Evolutionary conservation across 139 green algal genomes (phyloP).

Genomic region (Picochlorum sp.): DNA sequence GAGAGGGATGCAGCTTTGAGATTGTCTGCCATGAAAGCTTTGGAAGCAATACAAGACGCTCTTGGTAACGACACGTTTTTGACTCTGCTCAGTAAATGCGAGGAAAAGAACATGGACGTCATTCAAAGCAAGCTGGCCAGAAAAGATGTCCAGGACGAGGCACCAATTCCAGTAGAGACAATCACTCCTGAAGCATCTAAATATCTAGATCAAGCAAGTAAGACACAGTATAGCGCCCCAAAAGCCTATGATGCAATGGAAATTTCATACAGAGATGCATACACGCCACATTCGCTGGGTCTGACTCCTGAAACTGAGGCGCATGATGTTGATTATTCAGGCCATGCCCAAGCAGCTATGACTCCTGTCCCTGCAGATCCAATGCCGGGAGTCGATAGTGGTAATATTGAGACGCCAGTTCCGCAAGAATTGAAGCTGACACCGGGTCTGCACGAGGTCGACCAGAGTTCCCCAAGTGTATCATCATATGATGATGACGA

Average conservation of each 20-base stretch:
- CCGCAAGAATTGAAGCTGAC: background rate
- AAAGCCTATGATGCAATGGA: background rate
- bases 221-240: too few species aligned
- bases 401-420: background rate
- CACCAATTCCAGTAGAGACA: too few species aligned
- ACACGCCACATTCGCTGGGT: conserved; percentile 24
- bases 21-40: too few species aligned
- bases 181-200: too few species aligned
- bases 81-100: background rate
- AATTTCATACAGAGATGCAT: conserved; percentile 15
- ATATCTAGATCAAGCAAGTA: too few species aligned
- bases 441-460: background rate
- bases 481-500: conserved; percentile 9
- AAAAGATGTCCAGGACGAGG: too few species aligned
- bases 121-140: too few species aligned
- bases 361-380: background rate
- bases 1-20: too few species aligned
- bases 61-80: background rate
- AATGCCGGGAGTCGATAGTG: background rate
- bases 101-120: conserved; percentile 20
- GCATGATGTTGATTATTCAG: background rate
- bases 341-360: background rate
- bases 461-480: background rate
- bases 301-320: conserved; percentile 10
- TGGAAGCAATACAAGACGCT: too few species aligned